Evolutionary conservation across 2,329 filamentous ascomycete species (phyloP), one percentile per base, ranked within the genome.

Genomic region (Parascedosporium putredinis): DNA sequence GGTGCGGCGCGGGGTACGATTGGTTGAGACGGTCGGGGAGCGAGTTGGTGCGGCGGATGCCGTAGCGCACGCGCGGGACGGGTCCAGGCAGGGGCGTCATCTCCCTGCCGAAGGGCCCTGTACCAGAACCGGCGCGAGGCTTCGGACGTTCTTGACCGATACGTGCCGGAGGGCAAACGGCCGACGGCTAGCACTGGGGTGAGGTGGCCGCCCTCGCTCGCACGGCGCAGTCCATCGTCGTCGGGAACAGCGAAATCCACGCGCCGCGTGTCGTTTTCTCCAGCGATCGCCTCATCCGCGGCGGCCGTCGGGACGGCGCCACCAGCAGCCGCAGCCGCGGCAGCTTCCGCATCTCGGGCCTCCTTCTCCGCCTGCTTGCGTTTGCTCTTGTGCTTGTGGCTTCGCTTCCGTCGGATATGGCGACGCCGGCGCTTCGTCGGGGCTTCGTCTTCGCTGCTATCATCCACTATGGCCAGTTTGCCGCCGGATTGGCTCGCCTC

Each of bases 11-110:
- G 20, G 68, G 62, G 47, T 58, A 50, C 12, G 56, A 51, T 6
- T 69, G 66, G 53, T 76, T 79, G 7, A 88, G 73, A 16, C 83
- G 76, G 57, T 84, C 83, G 0, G 86, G 86, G 2, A 89, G 73
- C 1, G 86, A 89, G 60, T 79, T 87, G 18, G 85, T 86, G 50
- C 86, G 76, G 50, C 84, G 81, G 49, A 88, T 79, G n/a, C 78
- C 78, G 55, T 78, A 78, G 38, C 76, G 72, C 51, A 82, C 74
- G 25, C 75, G 72, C 5, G 79, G 77, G 40, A 79, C 70, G 9
- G 72, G 69, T 2, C 76, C 71, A 3, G 68, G 58, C 4, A 60
- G 59, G 5, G 62, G 51, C 22, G 24, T 38, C 10, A 63, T 56
- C 2, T 56, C 23, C 1, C 51, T 55, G 3, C 56, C 52, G 16